Evolutionary conservation across 345 rosid species (phyloP).

Genomic region (Lagerstroemia speciosa): DNA sequence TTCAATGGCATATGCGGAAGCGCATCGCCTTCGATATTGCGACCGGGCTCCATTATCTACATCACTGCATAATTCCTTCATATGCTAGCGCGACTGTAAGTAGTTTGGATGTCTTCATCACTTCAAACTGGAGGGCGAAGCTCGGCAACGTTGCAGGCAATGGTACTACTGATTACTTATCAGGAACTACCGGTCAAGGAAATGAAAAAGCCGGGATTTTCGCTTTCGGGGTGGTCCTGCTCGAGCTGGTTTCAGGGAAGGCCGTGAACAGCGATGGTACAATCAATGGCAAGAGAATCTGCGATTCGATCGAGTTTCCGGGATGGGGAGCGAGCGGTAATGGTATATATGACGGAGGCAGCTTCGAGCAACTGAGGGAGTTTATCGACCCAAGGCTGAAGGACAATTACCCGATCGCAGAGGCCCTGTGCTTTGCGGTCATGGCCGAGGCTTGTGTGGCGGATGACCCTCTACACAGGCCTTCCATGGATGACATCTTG

Average conservation of each 20-base stretch:
- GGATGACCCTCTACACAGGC: slow-evolving; percentile 47
- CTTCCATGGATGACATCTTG: slow-evolving; percentile 42
- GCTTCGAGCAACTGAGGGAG: slow-evolving; percentile 44
- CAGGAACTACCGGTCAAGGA: slow-evolving; percentile 5
- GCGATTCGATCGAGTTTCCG: slow-evolving; percentile 33
- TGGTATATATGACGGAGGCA: slow-evolving; percentile 26
- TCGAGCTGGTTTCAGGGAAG: slow-evolving; percentile 42
- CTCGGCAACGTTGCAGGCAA: slow-evolving; percentile 26
- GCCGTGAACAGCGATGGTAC: slow-evolving; percentile 14
- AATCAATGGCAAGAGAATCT: slow-evolving; percentile 14
- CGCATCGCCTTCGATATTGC: slow-evolving; percentile 11
- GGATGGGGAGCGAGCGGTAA: slow-evolving; percentile 22
- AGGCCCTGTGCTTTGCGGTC: slow-evolving; percentile 47
- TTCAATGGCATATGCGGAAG: slow-evolving; percentile 18
- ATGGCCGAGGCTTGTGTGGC: slow-evolving; percentile 52
- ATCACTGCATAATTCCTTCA: slow-evolving; percentile 40
- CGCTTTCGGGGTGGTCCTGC: slow-evolving; percentile 41
- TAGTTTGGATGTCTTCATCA: slow-evolving; percentile 31
- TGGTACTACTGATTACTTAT: slow-evolving; percentile 5
- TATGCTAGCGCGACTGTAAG: slow-evolving; percentile 14
- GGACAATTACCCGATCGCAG: slow-evolving; percentile 37
- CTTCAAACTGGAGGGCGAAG: slow-evolving; percentile 45
- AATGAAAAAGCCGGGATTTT: slow-evolving; percentile 32
- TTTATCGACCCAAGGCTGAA: slow-evolving; percentile 47
- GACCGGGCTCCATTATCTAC: slow-evolving; percentile 37